Evolutionary conservation across 345 rosid species (phyloP), one percentile per base, ranked within the genome.

Genomic region (Raphanus sativus): DNA sequence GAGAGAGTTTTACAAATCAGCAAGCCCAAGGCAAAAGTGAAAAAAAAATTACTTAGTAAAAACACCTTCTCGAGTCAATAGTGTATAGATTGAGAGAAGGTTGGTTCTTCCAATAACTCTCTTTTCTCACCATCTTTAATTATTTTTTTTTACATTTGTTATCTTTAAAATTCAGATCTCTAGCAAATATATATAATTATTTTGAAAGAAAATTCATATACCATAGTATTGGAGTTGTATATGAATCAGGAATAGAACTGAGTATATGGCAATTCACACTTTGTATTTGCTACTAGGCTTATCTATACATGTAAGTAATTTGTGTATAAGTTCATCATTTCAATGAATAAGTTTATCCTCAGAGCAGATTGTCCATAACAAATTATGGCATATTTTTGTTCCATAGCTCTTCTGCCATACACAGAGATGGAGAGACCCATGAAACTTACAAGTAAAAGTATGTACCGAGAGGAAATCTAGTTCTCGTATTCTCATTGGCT

Each of bases 1-100:
- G 76, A 73, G 40, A 66, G 58, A 65, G 32, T 66, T 67, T 67
- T 15, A 60, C 73, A 73, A 45, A 71, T 30, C 77, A 58, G 67
- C 71, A 62, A 25, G 15, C 56, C 74, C 54, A 63, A 82, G 67
- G 69, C 62, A 30, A 55, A 64, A 64, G 36, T 38, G 64, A 83
- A 56, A 38, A 38, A 38, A 38, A 38, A 8, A 8, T 42, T 45
- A 33, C 69, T 8, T 30, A 10, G 76, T 71, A 65, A 55, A 61
- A 63, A 69, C 62, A 65, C 45, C 50, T 45, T 74, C 77, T 70
- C 50, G 58, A 68, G 80, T 73, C 76, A 75, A 83, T 67, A 73
- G 81, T 89, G 96, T 90, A 90, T 88, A 89, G 94, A 81, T 83
- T 66, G 82, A 79, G 82, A 81, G 54, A 77, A 56, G 25, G 67